A percentile compares a stretch with the other conserved stretches of the same genome.
Conservation (phyloP, 169 alveolate genomes). For the Plasmodium cynomolgi region DNA sequence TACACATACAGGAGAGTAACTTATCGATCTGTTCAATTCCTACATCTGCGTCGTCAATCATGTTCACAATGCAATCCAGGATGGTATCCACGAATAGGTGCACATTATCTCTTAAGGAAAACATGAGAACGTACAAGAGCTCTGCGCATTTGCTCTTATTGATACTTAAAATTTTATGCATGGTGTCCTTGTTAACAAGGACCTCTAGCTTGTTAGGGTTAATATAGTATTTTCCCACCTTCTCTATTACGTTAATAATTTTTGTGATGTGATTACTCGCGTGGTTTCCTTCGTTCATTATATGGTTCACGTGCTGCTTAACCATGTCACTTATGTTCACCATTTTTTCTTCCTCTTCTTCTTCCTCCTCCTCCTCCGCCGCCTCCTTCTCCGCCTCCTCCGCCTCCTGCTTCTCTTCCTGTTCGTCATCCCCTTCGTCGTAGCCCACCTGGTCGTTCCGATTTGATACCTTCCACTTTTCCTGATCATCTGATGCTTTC, state of each 20-base stretch:
- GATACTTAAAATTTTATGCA: constrained; percentile 13
- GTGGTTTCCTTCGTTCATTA: constrained; percentile 13
- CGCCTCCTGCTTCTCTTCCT: neutral
- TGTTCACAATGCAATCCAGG: constrained; percentile 18
- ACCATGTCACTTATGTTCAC: constrained; percentile 31
- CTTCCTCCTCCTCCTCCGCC: constrained; percentile 6
- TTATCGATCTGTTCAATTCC: constrained; percentile 42
- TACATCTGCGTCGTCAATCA: constrained; percentile 45
- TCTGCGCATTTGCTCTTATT: constrained; percentile 60
- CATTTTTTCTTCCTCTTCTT: constrained; percentile 68
- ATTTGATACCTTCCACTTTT: neutral
- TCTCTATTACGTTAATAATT: constrained; percentile 54
- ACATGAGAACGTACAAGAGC: constrained; percentile 28
- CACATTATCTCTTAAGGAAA: constrained; percentile 55
- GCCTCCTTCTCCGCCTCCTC: neutral
- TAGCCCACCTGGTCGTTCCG: neutral
- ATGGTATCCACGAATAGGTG: constrained; percentile 26
- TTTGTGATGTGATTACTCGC: neutral
- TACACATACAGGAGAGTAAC: constrained; percentile 43
- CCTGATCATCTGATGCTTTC: neutral
- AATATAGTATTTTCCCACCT: constrained; percentile 51
- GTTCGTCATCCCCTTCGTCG: neutral
- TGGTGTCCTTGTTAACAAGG: constrained; percentile 15
- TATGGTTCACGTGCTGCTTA: constrained; percentile 13
- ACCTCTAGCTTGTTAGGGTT: constrained; percentile 52